phyloP scores from a whole-genome alignment of 202 grass and related monocot species.

The Cymbopogon flexuosus region DNA sequence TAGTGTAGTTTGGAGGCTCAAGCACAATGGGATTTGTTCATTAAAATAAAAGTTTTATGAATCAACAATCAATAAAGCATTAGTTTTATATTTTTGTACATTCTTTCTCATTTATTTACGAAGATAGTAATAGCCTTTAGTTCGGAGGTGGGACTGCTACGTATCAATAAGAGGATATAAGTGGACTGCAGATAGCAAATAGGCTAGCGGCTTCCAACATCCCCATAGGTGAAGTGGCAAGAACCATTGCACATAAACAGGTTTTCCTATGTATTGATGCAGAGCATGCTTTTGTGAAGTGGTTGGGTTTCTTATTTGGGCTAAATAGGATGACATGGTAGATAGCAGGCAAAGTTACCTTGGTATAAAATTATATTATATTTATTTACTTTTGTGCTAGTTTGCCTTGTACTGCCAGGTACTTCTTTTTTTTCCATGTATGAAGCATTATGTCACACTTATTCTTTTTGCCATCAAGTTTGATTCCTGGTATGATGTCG shows the following conservation, averaged over 20 bases:
- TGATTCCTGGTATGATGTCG: not conserved
- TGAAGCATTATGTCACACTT: not conserved
- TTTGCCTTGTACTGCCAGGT: not conserved
- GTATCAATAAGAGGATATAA: not conserved
- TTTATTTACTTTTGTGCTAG: not conserved
- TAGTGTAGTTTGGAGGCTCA: not conserved
- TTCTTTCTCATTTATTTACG: not conserved
- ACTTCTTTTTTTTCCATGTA: not conserved
- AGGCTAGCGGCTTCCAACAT: not conserved
- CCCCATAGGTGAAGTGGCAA: not conserved
- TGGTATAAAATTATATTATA: not conserved
- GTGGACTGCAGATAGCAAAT: not conserved
- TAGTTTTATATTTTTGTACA: not conserved
- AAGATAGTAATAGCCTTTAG: not conserved
- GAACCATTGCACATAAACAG: not conserved
- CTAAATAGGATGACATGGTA: not conserved
- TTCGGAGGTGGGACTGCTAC: not conserved
- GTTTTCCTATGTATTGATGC: not conserved
- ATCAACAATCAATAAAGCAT: not conserved
- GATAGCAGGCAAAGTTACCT: not conserved
- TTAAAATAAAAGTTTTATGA: not conserved
- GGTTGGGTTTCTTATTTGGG: not conserved
- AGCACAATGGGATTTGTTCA: not conserved
- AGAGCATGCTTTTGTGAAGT: conserved; percentile 2
- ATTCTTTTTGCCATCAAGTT: conserved; percentile 1